Percentiles rank a stretch among this genome's conserved stretches.
Evolutionary conservation across 495 filamentous ascomycete genomes (phyloP).

Genomic region (Penicillium coffeae): DNA sequence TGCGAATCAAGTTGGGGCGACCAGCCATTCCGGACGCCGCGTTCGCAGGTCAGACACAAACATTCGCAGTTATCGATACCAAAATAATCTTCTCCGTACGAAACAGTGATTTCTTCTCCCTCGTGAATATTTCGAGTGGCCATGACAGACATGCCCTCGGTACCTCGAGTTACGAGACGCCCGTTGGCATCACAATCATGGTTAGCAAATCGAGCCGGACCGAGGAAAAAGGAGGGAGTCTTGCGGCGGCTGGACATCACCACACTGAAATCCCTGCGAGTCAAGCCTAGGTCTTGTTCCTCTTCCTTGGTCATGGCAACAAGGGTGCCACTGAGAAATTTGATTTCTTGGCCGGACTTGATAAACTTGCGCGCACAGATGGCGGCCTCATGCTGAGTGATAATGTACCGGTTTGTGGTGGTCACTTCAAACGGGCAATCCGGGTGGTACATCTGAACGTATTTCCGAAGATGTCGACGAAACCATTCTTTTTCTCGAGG

Average conservation of each 20-base stretch:
- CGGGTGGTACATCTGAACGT: conserved; percentile 87
- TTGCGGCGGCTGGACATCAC: conserved; percentile 91
- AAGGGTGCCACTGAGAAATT: conserved; percentile 83
- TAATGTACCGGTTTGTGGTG: conserved; percentile 94
- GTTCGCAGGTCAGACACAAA: conserved; percentile 84
- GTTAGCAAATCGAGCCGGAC: conserved; percentile 93
- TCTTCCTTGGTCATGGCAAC: conserved; percentile 87
- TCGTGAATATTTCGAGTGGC: conserved; percentile 73
- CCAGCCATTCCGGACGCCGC: conserved; percentile 78
- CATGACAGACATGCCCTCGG: conserved; percentile 83
- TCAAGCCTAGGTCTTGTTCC: conserved; percentile 71
- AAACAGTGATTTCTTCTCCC: conserved; percentile 94
- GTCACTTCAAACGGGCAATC: conserved; percentile 93
- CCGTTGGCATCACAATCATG: conserved; percentile 97
- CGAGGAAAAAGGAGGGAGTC: conserved; percentile 82
- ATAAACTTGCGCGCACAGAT: conserved; percentile 79
- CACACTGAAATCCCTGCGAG: conserved; percentile 90
- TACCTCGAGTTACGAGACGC: conserved; percentile 71
- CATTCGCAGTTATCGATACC: conserved; percentile 94
- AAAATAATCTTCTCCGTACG: conserved; percentile 94
- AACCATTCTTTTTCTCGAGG: conserved; percentile 86
- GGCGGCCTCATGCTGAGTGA: conserved; percentile 79
- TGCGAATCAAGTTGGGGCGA: conserved; percentile 41
- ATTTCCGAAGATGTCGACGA: conserved; percentile 77
- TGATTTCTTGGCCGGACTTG: conserved; percentile 77